Conservation (phyloP, 75 land plant species). For the Azolla pinnata region DNA sequence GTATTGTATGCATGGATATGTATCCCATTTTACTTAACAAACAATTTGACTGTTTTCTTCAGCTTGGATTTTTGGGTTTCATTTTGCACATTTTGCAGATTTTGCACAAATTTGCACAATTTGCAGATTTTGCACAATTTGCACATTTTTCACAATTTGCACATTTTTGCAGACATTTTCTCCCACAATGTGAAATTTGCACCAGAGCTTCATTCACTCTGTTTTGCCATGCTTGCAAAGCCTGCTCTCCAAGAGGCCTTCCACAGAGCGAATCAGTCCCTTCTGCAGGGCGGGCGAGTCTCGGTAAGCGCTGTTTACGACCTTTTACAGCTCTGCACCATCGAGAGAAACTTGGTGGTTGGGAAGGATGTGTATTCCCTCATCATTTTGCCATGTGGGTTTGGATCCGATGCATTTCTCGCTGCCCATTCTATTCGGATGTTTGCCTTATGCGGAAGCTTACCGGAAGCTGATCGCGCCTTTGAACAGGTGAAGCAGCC, state of each 20-base stretch:
- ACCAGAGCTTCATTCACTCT: neutral
- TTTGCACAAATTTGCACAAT: too few relatives aligned
- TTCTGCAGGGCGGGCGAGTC: neutral
- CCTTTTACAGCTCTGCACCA: constrained; percentile 13
- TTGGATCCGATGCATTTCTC: constrained; percentile 44
- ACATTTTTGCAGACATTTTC: too few relatives aligned
- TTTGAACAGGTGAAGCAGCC: constrained; percentile 36
- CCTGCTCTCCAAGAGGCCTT: neutral
- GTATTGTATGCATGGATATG: too few relatives aligned
- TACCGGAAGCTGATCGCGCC: constrained; percentile 42
- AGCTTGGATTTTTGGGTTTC: too few relatives aligned
- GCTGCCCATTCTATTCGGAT: constrained; percentile 42
- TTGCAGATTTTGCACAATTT: too few relatives aligned
- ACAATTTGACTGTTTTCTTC: too few relatives aligned
- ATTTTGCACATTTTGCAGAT: too few relatives aligned
- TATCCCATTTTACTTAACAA: too few relatives aligned
- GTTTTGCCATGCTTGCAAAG: neutral
- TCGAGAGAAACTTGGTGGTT: constrained; percentile 13
- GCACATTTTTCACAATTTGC: too few relatives aligned
- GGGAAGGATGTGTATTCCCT: constrained; percentile 30
- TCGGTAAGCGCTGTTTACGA: neutral
- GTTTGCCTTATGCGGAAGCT: constrained; percentile 27
- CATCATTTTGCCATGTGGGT: constrained; percentile 29
- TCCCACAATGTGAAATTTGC: too few relatives aligned
- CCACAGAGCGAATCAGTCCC: neutral